phyloP scores from a whole-genome alignment of 208 protist species.

The Leishmania tropica region DNA sequence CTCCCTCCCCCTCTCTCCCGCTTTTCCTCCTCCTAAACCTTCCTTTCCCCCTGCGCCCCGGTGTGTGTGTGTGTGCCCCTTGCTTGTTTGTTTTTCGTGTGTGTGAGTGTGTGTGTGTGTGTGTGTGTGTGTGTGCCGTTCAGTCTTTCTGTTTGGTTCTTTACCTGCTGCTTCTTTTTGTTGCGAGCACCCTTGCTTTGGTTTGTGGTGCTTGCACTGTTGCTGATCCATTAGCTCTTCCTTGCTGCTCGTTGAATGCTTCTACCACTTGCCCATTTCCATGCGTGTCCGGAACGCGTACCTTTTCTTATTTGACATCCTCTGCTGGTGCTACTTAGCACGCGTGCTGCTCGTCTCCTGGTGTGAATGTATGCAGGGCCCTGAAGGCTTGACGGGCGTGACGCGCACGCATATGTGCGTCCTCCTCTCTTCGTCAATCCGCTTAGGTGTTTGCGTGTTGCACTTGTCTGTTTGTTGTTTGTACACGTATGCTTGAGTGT shows the following conservation, averaged over 20 bases:
- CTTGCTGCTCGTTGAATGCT: not conserved
- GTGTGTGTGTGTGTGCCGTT: not conserved
- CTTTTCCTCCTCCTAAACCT: no score
- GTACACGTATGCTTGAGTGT: conserved; percentile 2
- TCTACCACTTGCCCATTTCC: not conserved
- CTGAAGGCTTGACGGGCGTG: not conserved
- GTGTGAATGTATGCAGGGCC: not conserved
- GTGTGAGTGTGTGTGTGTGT: not conserved
- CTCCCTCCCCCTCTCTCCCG: not conserved
- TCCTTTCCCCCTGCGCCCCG: not conserved
- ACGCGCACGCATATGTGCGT: conserved; percentile 1
- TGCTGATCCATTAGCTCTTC: not conserved
- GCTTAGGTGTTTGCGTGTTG: not conserved
- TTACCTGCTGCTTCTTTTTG: not conserved
- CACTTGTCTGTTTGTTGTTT: not conserved
- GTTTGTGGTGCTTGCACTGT: not conserved
- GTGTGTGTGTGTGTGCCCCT: not conserved
- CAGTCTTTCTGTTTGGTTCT: not conserved
- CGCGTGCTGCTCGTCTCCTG: conserved; percentile 1
- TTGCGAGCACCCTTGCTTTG: not conserved
- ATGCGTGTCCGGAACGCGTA: not conserved
- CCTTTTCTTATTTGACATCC: not conserved
- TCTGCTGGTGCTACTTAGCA: not conserved
- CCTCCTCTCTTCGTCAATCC: not conserved
- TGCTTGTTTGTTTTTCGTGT: not conserved